Conservation (phyloP, 1,284 basidiomycete species). For the Papiliotrema terrestris region DNA sequence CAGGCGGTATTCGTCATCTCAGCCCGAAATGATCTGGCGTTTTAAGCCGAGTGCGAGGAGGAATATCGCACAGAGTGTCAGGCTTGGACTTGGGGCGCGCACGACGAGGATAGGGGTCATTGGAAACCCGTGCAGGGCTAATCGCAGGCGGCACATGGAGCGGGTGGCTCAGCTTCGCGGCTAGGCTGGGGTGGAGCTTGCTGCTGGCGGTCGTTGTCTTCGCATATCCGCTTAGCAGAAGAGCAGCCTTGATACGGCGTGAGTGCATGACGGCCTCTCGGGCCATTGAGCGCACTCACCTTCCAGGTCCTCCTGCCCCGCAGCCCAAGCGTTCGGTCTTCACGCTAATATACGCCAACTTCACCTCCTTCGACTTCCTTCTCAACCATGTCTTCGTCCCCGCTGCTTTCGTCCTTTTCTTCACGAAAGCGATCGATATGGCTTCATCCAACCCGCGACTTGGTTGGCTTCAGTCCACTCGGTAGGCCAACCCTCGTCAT, state of each 20-base stretch:
- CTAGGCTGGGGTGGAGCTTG: background rate
- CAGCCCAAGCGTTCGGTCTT: background rate
- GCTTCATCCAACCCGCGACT: background rate
- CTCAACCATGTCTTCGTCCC: background rate
- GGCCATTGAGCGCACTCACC: background rate
- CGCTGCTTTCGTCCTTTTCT: background rate
- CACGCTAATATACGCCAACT: background rate
- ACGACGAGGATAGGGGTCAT: no score
- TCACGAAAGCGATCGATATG: background rate
- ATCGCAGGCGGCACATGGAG: no score
- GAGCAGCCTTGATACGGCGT: background rate
- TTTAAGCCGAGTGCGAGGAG: no score
- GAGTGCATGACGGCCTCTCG: background rate
- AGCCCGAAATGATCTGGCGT: background rate
- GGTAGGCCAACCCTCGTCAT: constrained; percentile 8
- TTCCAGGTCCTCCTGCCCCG: background rate
- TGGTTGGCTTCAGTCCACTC: constrained; percentile 10
- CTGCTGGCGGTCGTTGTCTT: background rate
- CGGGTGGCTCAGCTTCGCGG: background rate
- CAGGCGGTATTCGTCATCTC: background rate
- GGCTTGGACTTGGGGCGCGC: no score
- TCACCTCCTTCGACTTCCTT: background rate
- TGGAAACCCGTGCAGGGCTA: no score
- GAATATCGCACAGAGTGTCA: no score
- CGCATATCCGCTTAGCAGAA: background rate